Evolutionary conservation across 2,329 filamentous ascomycete species (phyloP), one percentile per base, ranked within the genome.

Genomic region (Penicillium sp.): DNA sequence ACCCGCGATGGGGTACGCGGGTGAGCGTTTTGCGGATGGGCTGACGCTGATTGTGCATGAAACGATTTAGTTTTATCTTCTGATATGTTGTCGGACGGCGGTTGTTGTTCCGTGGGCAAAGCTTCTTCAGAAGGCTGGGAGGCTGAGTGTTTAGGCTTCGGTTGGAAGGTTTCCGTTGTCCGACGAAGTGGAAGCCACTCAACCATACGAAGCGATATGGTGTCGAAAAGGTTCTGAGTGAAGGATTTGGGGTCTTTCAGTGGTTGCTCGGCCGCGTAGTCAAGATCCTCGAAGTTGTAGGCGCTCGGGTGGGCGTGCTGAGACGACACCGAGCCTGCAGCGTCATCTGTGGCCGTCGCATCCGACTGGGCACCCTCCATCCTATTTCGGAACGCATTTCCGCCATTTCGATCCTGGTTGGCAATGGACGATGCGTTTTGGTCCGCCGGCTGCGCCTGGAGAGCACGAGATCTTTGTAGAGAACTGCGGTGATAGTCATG

Each of bases 211-310:
- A 74, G 44, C 2, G 69, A 64, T 7, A 71, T 42, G 1, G 72
- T 70, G 49, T 74, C 70, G 39, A 76, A 78, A 1, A 80, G 58
- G 43, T 74, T 76, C 50, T 84, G 81, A 2, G 77, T 76, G 41
- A 83, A 79, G 2, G 80, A 82, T 53, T 79, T 79, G 1, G 72
- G 71, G 50, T 84, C 80, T 51, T 76, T 81, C 33, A 63, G 48
- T 14, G 48, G 56, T 28, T 63, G 58, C 16, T 60, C 43, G 7
- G 52, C 36, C 7, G 44, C 38, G 36, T 43, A 41, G 17, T 56
- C 47, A 18, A 58, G 51, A 10, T 57, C 57, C 9, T 48, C 36
- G 6, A 51, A 42, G 34, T 38, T 23, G 18, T 44, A 50, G 2
- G 23, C 23, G 8, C 45, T 46, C 8, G 32, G 33, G 13, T 47